These are phyloP conservation scores for Sutorius australiensis DNA, from an alignment of 768 basidiomycete species.

Conservation along the genomic window DNA sequence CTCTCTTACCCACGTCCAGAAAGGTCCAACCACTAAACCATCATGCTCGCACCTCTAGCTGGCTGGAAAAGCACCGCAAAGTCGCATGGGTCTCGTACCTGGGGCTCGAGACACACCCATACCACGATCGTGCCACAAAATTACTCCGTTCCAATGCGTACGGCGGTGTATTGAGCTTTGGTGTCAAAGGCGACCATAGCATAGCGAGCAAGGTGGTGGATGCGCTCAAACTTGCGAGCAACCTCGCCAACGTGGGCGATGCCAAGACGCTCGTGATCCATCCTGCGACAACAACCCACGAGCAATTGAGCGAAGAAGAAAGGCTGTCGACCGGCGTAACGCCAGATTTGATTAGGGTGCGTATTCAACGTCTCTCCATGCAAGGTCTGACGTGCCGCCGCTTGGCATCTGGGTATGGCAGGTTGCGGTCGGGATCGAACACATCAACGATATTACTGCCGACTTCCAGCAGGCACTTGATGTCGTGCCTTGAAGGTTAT, in stretches of 20 bases:
- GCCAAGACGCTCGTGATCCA: constrained; percentile 63
- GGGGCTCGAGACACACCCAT: constrained; percentile 60
- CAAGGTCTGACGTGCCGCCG: neutral
- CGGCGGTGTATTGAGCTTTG: constrained; percentile 78
- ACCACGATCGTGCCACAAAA: constrained; percentile 54
- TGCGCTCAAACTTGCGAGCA: constrained; percentile 61
- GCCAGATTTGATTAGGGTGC: constrained; percentile 53
- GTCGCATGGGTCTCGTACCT: constrained; percentile 79
- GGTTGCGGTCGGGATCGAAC: constrained; percentile 45
- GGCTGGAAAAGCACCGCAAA: constrained; percentile 60
- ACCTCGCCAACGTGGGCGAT: constrained; percentile 71
- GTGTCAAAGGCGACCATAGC: constrained; percentile 55
- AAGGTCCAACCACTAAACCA: neutral
- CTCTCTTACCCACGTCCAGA: neutral
- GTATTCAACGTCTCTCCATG: constrained; percentile 10
- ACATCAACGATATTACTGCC: constrained; percentile 44
- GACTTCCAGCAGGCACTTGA: constrained; percentile 43
- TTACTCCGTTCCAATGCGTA: constrained; percentile 51
- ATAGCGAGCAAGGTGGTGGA: constrained; percentile 64
- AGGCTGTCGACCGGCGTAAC: constrained; percentile 48
- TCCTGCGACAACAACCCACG: constrained; percentile 56
- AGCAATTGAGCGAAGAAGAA: constrained; percentile 50
- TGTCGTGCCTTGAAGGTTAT: constrained; percentile 9
- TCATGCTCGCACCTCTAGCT: constrained; percentile 24
- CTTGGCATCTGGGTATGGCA: constrained; percentile 3